A percentile compares a stretch with the other conserved stretches of the same genome.
These are phyloP conservation scores for Gardenia jasminoides DNA, from an alignment of 257 asterid species.

Conservation along the genomic window DNA sequence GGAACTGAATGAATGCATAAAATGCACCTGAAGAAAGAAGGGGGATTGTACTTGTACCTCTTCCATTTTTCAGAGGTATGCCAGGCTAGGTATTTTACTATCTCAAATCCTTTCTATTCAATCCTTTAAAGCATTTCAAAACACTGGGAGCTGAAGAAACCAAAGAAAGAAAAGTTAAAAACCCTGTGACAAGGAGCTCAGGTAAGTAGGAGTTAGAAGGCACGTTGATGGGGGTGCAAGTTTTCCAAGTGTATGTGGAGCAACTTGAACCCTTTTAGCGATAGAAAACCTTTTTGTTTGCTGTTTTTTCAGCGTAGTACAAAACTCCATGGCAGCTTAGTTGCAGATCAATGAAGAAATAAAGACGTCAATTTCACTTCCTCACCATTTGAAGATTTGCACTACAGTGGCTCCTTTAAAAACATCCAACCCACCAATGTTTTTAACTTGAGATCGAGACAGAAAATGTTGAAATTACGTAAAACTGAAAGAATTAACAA, in stretches of 20 bases:
- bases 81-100: neutral
- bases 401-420: neutral
- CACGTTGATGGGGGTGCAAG: neutral
- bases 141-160: too few species aligned
- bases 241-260: neutral
- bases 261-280: neutral
- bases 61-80: neutral
- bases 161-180: neutral
- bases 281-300: neutral
- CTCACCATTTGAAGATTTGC: neutral
- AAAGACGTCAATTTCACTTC: neutral
- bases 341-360: neutral
- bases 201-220: neutral
- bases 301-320: neutral
- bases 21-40: neutral
- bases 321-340: neutral
- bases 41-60: neutral
- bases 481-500: neutral
- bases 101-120: neutral
- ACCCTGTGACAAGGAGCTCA: neutral
- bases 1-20: neutral
- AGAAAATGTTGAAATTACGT: neutral
- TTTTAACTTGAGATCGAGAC: neutral
- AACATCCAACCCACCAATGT: neutral
- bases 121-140: neutral